These are phyloP conservation scores for Pulveroboletus sp. DNA, from an alignment of 768 basidiomycete genomes.

Conservation along the genomic window DNA sequence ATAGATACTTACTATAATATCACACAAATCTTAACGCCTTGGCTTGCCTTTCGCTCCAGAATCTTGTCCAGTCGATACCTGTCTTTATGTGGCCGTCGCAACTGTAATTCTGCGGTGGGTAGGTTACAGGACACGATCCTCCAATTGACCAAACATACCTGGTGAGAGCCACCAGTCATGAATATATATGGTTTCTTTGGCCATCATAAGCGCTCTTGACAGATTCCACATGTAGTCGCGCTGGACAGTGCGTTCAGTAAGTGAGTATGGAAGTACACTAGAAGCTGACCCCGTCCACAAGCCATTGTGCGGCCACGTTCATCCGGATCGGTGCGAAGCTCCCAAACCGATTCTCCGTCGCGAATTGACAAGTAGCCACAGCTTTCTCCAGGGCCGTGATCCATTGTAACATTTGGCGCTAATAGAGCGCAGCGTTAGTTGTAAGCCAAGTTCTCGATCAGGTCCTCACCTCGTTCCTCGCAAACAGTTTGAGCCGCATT, in stretches of 20 bases:
- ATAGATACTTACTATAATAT: conserved; percentile 75
- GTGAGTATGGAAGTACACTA: background rate
- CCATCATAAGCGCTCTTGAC: conserved; percentile 84
- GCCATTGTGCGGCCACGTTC: conserved; percentile 96
- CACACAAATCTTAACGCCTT: conserved; percentile 93
- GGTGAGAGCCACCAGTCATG: conserved; percentile 99
- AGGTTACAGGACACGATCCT: background rate
- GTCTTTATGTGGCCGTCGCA: conserved; percentile 81
- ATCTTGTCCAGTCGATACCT: conserved; percentile 84
- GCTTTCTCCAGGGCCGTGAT: conserved; percentile 86
- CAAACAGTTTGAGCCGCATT: conserved; percentile 78
- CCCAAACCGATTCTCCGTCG: conserved; percentile 79
- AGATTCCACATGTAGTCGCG: conserved; percentile 99
- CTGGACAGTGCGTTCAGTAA: conserved; percentile 36
- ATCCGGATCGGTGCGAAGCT: conserved; percentile 91
- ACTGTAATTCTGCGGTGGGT: conserved; percentile 58
- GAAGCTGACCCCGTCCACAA: conserved; percentile 90
- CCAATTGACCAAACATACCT: conserved; percentile 39
- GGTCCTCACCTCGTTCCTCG: conserved; percentile 70
- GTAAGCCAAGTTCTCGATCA: background rate
- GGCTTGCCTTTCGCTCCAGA: conserved; percentile 85
- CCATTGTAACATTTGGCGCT: conserved; percentile 97
- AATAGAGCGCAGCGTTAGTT: conserved; percentile 4
- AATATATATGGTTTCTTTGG: conserved; percentile 85
- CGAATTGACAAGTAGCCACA: conserved; percentile 72